Evolutionary conservation across 805 yeast genomes (phyloP).

Genomic region (Candida schatavii): DNA sequence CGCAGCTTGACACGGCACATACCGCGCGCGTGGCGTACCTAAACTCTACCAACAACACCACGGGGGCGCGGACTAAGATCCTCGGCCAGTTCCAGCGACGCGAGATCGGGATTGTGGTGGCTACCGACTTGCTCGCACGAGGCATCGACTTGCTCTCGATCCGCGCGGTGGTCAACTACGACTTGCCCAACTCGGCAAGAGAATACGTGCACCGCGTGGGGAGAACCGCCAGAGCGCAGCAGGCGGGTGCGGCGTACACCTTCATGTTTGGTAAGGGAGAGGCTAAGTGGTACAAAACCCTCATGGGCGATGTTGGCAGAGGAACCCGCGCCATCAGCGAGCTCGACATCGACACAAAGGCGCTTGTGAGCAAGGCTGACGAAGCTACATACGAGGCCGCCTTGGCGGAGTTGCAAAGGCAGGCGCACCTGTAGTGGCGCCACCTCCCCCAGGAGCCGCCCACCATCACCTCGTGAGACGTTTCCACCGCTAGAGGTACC

Average conservation of each 20-base stretch:
- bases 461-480: too few relatives aligned
- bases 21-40: conserved; percentile 39
- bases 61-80: conserved; percentile 49
- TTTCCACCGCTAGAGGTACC: too few relatives aligned
- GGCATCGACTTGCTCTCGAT: conserved; percentile 82
- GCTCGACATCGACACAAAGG: conserved; percentile 19
- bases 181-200: conserved; percentile 80
- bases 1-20: conserved; percentile 14
- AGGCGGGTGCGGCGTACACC: conserved; percentile 70
- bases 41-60: conserved; percentile 55
- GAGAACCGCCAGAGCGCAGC: conserved; percentile 93
- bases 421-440: conserved; percentile 6
- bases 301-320: conserved; percentile 50
- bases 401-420: conserved; percentile 25
- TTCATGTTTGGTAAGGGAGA: conserved; percentile 80
- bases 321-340: conserved; percentile 15
- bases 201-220: conserved; percentile 97
- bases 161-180: conserved; percentile 81
- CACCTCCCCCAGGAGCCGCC: too few relatives aligned
- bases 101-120: conserved; percentile 54
- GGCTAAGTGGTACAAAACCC: conserved; percentile 54
- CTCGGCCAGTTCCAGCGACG: conserved; percentile 59
- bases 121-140: conserved; percentile 93
- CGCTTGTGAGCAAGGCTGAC: conserved; percentile 21
- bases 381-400: conserved; percentile 22